Base-by-base conservation (phyloP, 805 yeast species). In the Pachysolen tannophilus region DNA sequence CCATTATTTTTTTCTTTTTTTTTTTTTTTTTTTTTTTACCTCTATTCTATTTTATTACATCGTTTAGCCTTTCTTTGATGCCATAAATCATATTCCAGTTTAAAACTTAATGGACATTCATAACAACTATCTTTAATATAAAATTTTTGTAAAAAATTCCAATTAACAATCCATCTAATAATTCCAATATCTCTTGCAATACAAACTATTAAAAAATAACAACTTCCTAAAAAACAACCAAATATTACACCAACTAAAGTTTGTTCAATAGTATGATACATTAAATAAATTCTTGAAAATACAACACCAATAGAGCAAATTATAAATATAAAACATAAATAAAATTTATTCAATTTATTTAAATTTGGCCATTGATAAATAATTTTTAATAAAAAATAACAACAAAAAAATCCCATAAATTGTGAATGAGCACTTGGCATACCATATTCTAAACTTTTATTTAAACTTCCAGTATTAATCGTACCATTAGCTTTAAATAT, bases 341-440 rank as follows among this genome's bases (percentile, higher is more conserved):
- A 10, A 2, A 42, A 8, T 36, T 62, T 65, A 30, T 61, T 51
- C 0, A 18, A 1, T 3, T 15, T 16, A 4, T 49, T 39, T 10
- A 7, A n/a, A 9, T 11, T 26, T 32, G 72, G 44, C 27, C 46
- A 50, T 50, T 67, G 59, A 43, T 53, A 44, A 55, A 56, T 37
- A 38, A 69, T 26, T 34, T 63, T 60, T 39, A 82, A 63, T 3
- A 65, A 46, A 41, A 68, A 60, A 50, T 78, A 82, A 6, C 69
- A 61, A n/a, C 75, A 69, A 43, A 82, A 77, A 52, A 77, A 92
- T 2, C 95, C 94, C 87, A 90, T 82, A 56, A 88, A 92, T 59
- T 90, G 98, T 0, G 95, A 77, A 57, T 90, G 98, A 1, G 98
- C 96, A 35, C 88, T 78, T 1, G 98, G 98, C 97, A 90, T 90